These are phyloP conservation scores for Chaetomidium leptoderma DNA, from an alignment of 495 filamentous ascomycete genomes.

Conservation along the genomic window DNA sequence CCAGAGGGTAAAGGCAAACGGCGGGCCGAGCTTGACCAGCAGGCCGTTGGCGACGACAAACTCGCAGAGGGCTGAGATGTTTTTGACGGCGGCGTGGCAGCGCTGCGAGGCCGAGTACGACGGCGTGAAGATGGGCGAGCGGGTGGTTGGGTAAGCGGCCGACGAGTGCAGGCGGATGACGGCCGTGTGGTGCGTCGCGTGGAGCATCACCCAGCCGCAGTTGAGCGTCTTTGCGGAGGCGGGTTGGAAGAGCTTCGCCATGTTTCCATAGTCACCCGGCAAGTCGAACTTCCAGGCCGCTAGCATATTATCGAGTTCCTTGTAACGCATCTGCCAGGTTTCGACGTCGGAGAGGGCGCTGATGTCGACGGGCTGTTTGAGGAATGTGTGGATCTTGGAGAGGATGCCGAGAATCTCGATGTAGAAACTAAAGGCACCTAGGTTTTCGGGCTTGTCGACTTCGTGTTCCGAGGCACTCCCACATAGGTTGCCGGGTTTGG, in stretches of 20 bases:
- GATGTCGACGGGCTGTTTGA: slow-evolving; percentile 86
- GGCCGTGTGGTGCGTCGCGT: slow-evolving; percentile 67
- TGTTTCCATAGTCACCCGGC: slow-evolving; percentile 75
- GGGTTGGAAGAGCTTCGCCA: slow-evolving; percentile 64
- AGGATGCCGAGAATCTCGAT: slow-evolving; percentile 82
- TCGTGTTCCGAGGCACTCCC: slow-evolving; percentile 51
- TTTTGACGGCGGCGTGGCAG: slow-evolving; percentile 77
- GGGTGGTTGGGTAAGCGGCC: slow-evolving; percentile 81
- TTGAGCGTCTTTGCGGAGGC: slow-evolving; percentile 63
- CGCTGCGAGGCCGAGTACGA: slow-evolving; percentile 77
- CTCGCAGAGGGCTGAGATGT: slow-evolving; percentile 68
- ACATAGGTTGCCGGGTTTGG: slow-evolving; percentile 16
- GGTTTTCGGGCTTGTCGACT: slow-evolving; percentile 68
- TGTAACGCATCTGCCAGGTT: slow-evolving; percentile 81
- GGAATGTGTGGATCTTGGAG: slow-evolving; percentile 76
- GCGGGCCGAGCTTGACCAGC: slow-evolving; percentile 74
- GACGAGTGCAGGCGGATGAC: slow-evolving; percentile 89
- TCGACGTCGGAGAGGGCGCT: slow-evolving; percentile 77
- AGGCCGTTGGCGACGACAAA: slow-evolving; percentile 69
- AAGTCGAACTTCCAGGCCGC: slow-evolving; percentile 78
- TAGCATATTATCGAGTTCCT: slow-evolving; percentile 71
- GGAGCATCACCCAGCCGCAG: slow-evolving; percentile 86
- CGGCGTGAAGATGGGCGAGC: slow-evolving; percentile 79
- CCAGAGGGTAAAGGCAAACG: slow-evolving; percentile 88
- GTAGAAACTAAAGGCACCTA: slow-evolving; percentile 81